Evolutionary conservation across 2,329 filamentous ascomycete species (phyloP).

Genomic region (Cladorrhinum sp.): DNA sequence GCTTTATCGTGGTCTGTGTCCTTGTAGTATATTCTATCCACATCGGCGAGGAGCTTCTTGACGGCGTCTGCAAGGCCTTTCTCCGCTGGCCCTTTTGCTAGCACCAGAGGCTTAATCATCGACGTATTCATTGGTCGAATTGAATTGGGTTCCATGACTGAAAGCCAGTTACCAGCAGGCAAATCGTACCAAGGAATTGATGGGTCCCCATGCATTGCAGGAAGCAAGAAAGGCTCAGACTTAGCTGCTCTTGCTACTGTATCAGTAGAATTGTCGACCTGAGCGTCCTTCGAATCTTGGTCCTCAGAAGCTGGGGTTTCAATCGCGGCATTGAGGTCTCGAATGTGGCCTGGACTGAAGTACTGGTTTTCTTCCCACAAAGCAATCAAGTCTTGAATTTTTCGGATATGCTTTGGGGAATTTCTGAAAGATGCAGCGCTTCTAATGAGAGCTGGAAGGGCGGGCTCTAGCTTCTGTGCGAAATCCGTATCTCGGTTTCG

Average conservation of each 20-base stretch:
- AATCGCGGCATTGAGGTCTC: slow-evolving; percentile 58
- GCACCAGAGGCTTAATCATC: slow-evolving; percentile 68
- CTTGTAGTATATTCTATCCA: slow-evolving; percentile 64
- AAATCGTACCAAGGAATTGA: slow-evolving; percentile 76
- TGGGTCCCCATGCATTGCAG: slow-evolving; percentile 72
- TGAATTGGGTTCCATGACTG: slow-evolving; percentile 73
- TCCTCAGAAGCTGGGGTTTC: slow-evolving; percentile 29
- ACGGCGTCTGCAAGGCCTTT: slow-evolving; percentile 64
- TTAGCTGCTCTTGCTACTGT: slow-evolving; percentile 44
- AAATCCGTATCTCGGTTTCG: slow-evolving; percentile 49
- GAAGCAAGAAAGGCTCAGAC: slow-evolving; percentile 66
- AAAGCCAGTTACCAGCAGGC: slow-evolving; percentile 77
- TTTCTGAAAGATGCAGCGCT: slow-evolving; percentile 55
- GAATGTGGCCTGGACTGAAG: slow-evolving; percentile 52
- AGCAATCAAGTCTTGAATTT: slow-evolving; percentile 61
- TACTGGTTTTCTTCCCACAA: slow-evolving; percentile 70
- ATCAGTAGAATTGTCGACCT: slow-evolving; percentile 19
- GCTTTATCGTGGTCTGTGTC: slow-evolving; percentile 47
- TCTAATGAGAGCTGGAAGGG: slow-evolving; percentile 61
- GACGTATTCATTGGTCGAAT: slow-evolving; percentile 69
- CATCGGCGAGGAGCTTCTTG: slow-evolving; percentile 66
- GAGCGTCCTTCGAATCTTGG: slow-evolving; percentile 12
- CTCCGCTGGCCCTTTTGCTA: slow-evolving; percentile 66
- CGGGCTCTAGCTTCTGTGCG: slow-evolving; percentile 54
- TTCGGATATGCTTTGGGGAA: slow-evolving; percentile 63